Base-by-base conservation (phyloP, 306 rosid genomes). In the Castanea mollissima region DNA sequence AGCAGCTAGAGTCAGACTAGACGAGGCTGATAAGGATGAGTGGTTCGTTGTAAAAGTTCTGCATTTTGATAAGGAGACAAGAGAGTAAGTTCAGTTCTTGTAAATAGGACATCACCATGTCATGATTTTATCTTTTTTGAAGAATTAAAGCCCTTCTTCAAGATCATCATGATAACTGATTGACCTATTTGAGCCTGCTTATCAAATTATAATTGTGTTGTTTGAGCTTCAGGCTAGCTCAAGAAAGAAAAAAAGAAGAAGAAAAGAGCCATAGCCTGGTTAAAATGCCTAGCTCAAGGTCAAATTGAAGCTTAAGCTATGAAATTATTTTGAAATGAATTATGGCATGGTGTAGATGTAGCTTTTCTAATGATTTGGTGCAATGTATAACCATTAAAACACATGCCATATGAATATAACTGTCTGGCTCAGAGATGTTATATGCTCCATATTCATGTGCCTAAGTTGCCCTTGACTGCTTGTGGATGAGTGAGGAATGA, bases 11-110 rank as follows among this genome's bases (percentile, higher is more conserved):
- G 99, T 96, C 80, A 93, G 90, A 19, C 86, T 90, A 74, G 90
- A 90, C 65, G 96, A 92, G 83, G 92, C 93, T 79, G 99, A 93
- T 31, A 91, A 91, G 88, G 96, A 93, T 4, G 99, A 96, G 86
- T 96, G 98, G 98, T 79, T 96, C 81, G 92, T 96, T 69, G 98
- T 93, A 9, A 96, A 96, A 90, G 98, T 96, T 86, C 88, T 90
- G 70, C 96, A 91, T 86, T 96, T 96, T 80, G 98, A 96, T 56
- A 96, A 93, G 88, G 99, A 96, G 76, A 87, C 92, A 79, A 96
- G 84, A 78, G 93, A 88, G 99, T 96, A 89, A 88, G 99, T 86
- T 76, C 78, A 21, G 73, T 65, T 80, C 68, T 34, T 56, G 35
- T 74, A 63, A 12, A 21, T 75, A 29, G 25, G 10, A 15, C 25